A percentile compares a stretch with the other conserved stretches of the same genome.
Evolutionary conservation across 139 green algal species (phyloP).

Genomic region (Spirogloea muscicola): DNA sequence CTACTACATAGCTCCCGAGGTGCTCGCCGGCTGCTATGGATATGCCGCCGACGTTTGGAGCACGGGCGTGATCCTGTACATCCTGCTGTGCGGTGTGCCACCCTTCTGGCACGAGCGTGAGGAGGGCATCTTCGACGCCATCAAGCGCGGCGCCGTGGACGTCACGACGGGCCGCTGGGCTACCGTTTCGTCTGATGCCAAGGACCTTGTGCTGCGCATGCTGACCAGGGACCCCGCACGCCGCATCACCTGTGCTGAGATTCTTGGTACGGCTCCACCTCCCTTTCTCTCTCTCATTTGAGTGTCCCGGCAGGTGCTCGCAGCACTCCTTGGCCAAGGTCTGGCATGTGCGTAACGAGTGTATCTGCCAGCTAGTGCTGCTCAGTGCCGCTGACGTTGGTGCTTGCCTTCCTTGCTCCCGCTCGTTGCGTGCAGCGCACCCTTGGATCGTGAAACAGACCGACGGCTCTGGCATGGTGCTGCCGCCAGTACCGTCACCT

Average conservation of each 20-base stretch:
- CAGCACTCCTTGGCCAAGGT: no score
- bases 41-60: conserved; percentile 87
- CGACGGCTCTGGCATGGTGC: no score
- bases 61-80: conserved; percentile 92
- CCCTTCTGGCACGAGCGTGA: conserved; percentile 87
- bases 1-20: conserved; percentile 91
- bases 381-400: no score
- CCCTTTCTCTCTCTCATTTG: no score
- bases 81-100: conserved; percentile 83
- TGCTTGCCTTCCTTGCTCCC: no score
- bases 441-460: no score
- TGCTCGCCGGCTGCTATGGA: conserved; percentile 68
- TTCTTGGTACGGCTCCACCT: not conserved
- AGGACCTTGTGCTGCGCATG: conserved; percentile 54
- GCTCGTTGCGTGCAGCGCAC: no score
- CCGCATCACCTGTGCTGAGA: conserved; percentile 5
- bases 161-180: conserved; percentile 63
- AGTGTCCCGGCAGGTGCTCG: no score
- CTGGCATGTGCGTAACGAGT: no score
- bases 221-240: conserved; percentile 28
- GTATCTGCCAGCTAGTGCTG: no score
- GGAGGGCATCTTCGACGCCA: conserved; percentile 73
- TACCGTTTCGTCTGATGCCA: conserved; percentile 57
- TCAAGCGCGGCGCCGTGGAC: conserved; percentile 63
- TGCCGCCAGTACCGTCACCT: no score